Evolutionary conservation across 176 grass and related monocot species (phyloP), one percentile per base, ranked within the genome.

Genomic region (Rhipidocladum racemiflorum): DNA sequence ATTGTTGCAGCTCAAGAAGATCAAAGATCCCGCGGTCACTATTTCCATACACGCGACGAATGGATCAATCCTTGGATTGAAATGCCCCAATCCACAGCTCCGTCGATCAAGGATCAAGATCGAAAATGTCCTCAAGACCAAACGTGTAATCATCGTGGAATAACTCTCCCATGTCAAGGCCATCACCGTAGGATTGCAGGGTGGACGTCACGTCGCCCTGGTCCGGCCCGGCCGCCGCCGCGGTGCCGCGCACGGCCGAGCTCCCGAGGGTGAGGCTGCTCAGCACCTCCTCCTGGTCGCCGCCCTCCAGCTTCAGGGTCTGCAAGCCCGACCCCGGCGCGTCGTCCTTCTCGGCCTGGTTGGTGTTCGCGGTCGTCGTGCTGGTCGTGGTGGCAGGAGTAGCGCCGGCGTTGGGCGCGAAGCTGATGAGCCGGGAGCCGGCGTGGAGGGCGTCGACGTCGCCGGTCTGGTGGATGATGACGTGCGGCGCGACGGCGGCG

Each of bases 151-250:
- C 59, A 3, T 46, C 17, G 4, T 34, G 3, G 1, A 75, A 7
- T 4, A 70, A 45, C 10, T 0, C 45, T 23, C 1, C n/a, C 48
- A 75, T 30, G 61, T 54, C 74, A 7, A 7, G 10, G 23, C 6
- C 42, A 18, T 3, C 82, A 44, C 16, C 55, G 34, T 21, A 44
- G 28, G 60, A 61, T 14, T 88, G 83, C 5, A 84, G 76, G 32
- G 39, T 61, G n/a, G 93, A 92, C 16, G 90, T 92, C 10, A 97
- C 90, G 46, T 92, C 90, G 6, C 93, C 93, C 55, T 88, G 79
- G 80, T 90, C 90, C 28, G 36, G 81, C 23, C 73, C 63, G 15
- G 35, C 23, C 3, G n/a, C 84, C 1, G 66, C 38, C 0, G 21
- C 62, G 68, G 40, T 17, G 70, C 75, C 23, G 29, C 43, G 13